A percentile compares a stretch with the other conserved stretches of the same genome.
Conservation (phyloP, 2,329 filamentous ascomycete genomes). For the Lachnellula suecica region DNA sequence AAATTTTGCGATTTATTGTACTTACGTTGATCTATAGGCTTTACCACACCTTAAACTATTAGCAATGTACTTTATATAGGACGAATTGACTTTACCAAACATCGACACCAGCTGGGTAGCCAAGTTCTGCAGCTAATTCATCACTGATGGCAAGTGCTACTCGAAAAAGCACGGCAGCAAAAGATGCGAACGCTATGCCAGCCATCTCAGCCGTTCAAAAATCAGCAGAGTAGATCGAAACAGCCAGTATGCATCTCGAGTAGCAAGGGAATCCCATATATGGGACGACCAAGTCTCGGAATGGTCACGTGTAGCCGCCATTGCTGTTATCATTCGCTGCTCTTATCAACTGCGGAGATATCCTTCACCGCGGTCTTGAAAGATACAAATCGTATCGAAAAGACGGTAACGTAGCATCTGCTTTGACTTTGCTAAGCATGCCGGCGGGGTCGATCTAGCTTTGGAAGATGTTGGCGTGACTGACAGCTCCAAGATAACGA, state of each 20-base stretch:
- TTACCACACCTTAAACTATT: slow-evolving; percentile 37
- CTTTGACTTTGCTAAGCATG: neutral
- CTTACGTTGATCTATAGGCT: slow-evolving; percentile 39
- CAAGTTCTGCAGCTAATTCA: slow-evolving; percentile 29
- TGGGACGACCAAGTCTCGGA: neutral
- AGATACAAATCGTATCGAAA: neutral
- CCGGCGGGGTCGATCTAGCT: neutral
- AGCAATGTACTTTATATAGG: neutral
- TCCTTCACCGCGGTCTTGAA: neutral
- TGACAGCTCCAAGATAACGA: no score
- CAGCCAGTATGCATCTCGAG: neutral
- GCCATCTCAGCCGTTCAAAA: neutral
- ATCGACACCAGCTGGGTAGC: slow-evolving; percentile 42
- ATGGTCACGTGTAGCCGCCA: neutral
- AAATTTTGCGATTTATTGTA: slow-evolving; percentile 1
- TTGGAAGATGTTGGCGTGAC: neutral
- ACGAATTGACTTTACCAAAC: slow-evolving; percentile 36
- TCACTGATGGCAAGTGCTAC: slow-evolving; percentile 10
- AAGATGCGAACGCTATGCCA: neutral
- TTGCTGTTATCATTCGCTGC: neutral
- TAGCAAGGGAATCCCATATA: neutral
- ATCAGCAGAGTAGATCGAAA: neutral
- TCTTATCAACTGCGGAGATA: neutral
- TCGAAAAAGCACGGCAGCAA: neutral
- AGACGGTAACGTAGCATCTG: neutral